phyloP scores from a whole-genome alignment of 192 early-diverging fungal species.

The Backusella westeae region DNA sequence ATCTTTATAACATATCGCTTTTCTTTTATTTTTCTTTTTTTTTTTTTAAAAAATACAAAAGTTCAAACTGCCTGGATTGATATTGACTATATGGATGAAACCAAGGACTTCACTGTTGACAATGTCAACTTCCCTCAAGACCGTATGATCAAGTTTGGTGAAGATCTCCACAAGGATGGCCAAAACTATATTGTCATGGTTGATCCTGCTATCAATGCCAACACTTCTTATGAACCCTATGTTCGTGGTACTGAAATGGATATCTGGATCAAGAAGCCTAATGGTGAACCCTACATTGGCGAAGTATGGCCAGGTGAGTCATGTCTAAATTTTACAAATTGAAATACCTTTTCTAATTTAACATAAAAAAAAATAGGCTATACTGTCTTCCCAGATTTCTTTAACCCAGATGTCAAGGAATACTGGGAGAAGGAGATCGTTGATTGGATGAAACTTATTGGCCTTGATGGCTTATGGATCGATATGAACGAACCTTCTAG shows the following conservation, averaged over 20 bases:
- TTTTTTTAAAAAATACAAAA: not conserved
- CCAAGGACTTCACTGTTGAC: conserved; percentile 62
- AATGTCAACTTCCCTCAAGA: conserved; percentile 49
- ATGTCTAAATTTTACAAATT: not conserved
- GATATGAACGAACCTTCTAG: conserved; percentile 71
- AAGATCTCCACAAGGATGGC: conserved; percentile 40
- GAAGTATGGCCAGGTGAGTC: conserved; percentile 37
- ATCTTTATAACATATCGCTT: not conserved
- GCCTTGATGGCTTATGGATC: conserved; percentile 53
- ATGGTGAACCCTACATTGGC: conserved; percentile 50
- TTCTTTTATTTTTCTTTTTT: not conserved
- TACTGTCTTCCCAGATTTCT: conserved; percentile 66
- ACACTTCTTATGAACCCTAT: conserved; percentile 50
- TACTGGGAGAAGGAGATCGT: conserved; percentile 52
- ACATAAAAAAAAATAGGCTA: conserved; percentile 39
- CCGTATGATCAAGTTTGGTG: conserved; percentile 46
- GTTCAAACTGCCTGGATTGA: conserved; percentile 53
- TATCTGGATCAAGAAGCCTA: conserved; percentile 57
- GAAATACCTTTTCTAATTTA: not conserved
- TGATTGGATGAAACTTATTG: conserved; percentile 17
- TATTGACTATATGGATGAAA: conserved; percentile 70
- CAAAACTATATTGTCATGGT: conserved; percentile 63
- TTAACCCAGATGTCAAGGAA: conserved; percentile 43
- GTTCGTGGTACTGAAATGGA: conserved; percentile 44
- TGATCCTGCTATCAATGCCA: conserved; percentile 61